A percentile compares a stretch with the other conserved stretches of the same genome.
These are phyloP conservation scores for Mortierella hygrophila DNA, from an alignment of 192 early-diverging fungal genomes.

Conservation along the genomic window DNA sequence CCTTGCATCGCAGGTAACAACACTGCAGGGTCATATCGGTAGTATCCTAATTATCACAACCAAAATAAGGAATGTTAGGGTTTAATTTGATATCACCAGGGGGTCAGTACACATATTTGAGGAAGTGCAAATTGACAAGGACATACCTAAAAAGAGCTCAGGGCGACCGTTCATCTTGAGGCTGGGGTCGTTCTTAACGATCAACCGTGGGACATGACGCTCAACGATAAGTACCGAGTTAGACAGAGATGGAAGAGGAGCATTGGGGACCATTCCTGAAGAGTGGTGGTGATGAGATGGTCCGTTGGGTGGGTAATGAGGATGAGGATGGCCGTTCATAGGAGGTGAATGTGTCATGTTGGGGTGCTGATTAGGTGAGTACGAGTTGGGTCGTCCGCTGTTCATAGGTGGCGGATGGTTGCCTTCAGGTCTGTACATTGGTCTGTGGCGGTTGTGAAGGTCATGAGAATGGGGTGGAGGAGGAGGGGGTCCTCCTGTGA, in stretches of 20 bases:
- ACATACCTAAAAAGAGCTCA: slow-evolving; percentile 49
- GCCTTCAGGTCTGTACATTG: slow-evolving; percentile 16
- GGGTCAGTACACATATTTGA: no score
- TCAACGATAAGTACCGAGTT: not conserved
- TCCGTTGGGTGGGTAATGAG: not conserved
- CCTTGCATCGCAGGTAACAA: slow-evolving; percentile 64
- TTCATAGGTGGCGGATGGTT: slow-evolving; percentile 8
- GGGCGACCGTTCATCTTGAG: slow-evolving; percentile 46
- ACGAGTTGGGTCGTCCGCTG: slow-evolving; percentile 14
- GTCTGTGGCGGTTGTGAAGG: not conserved
- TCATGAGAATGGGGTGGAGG: slow-evolving; percentile 20
- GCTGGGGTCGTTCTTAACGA: slow-evolving; percentile 52
- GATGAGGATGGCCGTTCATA: slow-evolving; percentile 23
- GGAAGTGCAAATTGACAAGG: not conserved
- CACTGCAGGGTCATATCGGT: slow-evolving; percentile 60
- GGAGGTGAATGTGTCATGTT: not conserved
- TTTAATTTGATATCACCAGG: no score
- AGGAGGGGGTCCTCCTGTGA: not conserved
- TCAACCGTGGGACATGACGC: slow-evolving; percentile 35
- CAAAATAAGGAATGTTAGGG: not conserved
- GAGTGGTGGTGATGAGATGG: slow-evolving; percentile 6
- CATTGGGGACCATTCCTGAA: not conserved
- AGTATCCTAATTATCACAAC: slow-evolving; percentile 45
- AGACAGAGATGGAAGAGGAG: not conserved
- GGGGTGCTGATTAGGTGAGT: slow-evolving; percentile 19